These are phyloP conservation scores for Plicaturopsis crispa DNA, from an alignment of 768 basidiomycete genomes.

Conservation along the genomic window DNA sequence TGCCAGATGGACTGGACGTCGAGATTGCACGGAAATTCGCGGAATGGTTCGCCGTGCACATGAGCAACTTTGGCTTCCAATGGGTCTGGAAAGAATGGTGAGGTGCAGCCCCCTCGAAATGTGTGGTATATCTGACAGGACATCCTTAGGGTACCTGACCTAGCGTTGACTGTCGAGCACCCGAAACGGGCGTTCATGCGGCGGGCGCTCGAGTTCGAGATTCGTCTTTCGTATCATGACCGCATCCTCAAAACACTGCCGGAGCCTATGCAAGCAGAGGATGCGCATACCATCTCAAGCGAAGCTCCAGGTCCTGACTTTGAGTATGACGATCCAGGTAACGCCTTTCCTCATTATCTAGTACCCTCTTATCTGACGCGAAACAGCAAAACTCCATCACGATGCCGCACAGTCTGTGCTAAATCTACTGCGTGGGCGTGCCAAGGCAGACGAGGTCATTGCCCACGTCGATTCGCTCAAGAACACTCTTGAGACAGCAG, in stretches of 20 bases:
- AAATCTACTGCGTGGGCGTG: conserved; percentile 72
- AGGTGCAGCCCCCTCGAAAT: conserved; percentile 15
- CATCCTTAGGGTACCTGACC: conserved; percentile 71
- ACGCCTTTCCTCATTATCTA: not conserved
- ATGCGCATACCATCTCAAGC: conserved; percentile 53
- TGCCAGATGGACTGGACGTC: conserved; percentile 85
- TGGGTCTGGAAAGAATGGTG: conserved; percentile 99
- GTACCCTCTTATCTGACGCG: conserved; percentile 2
- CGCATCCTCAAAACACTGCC: conserved; percentile 87
- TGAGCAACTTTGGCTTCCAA: conserved; percentile 96
- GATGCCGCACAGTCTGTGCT: conserved; percentile 76
- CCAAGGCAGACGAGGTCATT: conserved; percentile 77
- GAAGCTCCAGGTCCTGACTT: conserved; percentile 76
- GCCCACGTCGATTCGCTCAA: conserved; percentile 65
- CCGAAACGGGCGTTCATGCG: conserved; percentile 87
- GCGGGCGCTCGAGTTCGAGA: conserved; percentile 81
- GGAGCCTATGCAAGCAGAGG: conserved; percentile 63
- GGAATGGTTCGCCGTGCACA: conserved; percentile 94
- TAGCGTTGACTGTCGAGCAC: conserved; percentile 64
- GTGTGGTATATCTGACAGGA: not conserved
- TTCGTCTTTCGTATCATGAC: conserved; percentile 89
- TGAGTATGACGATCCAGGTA: conserved; percentile 78
- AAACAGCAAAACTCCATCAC: conserved; percentile 65
- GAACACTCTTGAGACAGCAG: conserved; percentile 51
- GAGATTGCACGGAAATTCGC: conserved; percentile 77